Base-by-base conservation (phyloP, 2,329 filamentous ascomycete genomes). In the Helotiales sp. region DNA sequence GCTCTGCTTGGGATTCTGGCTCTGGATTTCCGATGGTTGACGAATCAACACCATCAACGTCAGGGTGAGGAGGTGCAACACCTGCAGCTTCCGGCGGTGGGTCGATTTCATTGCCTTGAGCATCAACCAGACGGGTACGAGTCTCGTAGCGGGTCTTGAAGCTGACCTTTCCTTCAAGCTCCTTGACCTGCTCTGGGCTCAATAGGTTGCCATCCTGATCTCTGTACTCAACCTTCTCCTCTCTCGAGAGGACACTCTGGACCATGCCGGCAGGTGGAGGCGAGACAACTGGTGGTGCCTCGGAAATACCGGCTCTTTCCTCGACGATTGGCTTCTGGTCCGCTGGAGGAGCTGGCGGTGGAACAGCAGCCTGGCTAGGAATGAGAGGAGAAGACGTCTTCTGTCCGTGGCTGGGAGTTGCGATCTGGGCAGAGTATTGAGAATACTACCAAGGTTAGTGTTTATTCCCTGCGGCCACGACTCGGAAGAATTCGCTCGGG, bases 111-210 rank as follows among this genome's bases (percentile, higher is more conserved):
- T 93, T 91, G 59, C 93, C 95, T 42, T 85, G 73, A 52, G 83
- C 84, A 73, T 96, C 91, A 38, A 96, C 80, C 55, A 98, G 75
- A 57, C 91, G 87, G 8, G 92, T 97, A 63, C 90, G 84, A n/a
- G 93, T 97, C 79, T 98, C 93, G 72, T 97, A 97, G 65, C 88
- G 89, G 12, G 95, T 98, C 77, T 96, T 87, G 77, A 99, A 97
- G 69, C 91, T 91, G 59, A 98, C 93, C 75, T 96, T 96, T 69
- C 93, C 95, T 73, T 93, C 84, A 30, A 99, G 84, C 19, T 83
- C 84, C 69, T 89, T 85, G 58, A 99, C 92, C 72, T 96, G 85
- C 69, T 92, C 89, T 54, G 89, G 85, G 69, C 93, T 79, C 30
- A 99, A 83, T 30, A 98, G 73, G 70, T 97, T 97, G 64, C 95